Percentiles rank a stretch among this genome's conserved stretches.
Evolutionary conservation across 1,139 yeast genomes (phyloP).

Genomic region (Blastobotrys serpentis): DNA sequence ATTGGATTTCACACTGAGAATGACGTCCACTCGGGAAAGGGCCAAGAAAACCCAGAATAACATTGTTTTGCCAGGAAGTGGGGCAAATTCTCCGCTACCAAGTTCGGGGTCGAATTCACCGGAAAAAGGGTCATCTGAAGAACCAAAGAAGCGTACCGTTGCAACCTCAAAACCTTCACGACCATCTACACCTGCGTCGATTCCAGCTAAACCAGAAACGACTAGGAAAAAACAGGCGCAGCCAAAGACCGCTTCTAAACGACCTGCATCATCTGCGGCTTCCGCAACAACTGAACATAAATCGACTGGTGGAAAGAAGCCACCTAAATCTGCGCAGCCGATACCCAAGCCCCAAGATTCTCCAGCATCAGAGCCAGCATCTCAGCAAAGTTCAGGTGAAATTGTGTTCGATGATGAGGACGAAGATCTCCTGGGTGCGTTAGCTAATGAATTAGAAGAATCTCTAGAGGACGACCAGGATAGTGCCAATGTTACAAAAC

Average conservation of each 20-base stretch:
- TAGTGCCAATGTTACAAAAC: not conserved
- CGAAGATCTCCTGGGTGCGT: constrained; percentile 34
- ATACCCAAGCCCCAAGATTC: not conserved
- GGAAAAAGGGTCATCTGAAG: not conserved
- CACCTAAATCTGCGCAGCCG: constrained; percentile 2
- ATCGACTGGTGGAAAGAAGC: not conserved
- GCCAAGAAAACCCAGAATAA: constrained; percentile 15
- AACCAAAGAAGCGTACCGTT: no score
- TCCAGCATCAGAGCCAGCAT: no score
- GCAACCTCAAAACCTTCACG: no score
- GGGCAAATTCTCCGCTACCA: constrained; percentile 3
- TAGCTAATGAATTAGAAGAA: constrained; percentile 33
- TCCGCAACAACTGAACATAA: not conserved
- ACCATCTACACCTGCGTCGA: no score
- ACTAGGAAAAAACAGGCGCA: not conserved
- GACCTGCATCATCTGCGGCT: not conserved
- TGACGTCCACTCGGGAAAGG: constrained; percentile 32
- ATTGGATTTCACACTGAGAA: constrained; percentile 32
- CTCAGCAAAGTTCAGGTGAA: not conserved
- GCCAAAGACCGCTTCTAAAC: not conserved
- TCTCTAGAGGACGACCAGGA: constrained; percentile 28
- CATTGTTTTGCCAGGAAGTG: constrained; percentile 6
- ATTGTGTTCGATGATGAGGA: constrained; percentile 30
- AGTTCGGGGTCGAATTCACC: constrained; percentile 1
- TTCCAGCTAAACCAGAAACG: constrained; percentile 4